phyloP scores from a whole-genome alignment of 2,329 filamentous ascomycete species.

The Neonectria punicea region DNA sequence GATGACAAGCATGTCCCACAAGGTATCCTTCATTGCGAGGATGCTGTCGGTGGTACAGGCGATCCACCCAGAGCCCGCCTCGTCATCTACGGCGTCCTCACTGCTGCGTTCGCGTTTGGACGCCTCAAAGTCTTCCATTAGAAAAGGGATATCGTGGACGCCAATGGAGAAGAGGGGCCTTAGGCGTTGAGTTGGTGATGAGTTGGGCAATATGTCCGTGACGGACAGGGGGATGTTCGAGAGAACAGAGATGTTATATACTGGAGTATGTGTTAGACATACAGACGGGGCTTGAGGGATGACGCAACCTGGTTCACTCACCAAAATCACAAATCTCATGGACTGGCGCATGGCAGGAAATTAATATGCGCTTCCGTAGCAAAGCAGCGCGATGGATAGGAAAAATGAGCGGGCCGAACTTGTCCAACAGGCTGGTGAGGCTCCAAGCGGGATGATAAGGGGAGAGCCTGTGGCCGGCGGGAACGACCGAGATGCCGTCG shows the following conservation, averaged over 20 bases:
- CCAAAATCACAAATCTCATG: conserved; percentile 89
- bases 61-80: conserved; percentile 78
- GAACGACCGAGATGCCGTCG: conserved; percentile 68
- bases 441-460: conserved; percentile 88
- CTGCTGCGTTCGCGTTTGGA: conserved; percentile 52
- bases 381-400: conserved; percentile 89
- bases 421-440: conserved; percentile 78
- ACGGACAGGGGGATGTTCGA: conserved; percentile 86
- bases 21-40: conserved; percentile 81
- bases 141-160: conserved; percentile 87
- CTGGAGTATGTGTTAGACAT: conserved; percentile 56
- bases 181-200: conserved; percentile 71
- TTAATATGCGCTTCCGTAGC: conserved; percentile 85
- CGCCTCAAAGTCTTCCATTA: conserved; percentile 70
- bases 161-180: conserved; percentile 92
- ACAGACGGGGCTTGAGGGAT: not conserved
- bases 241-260: conserved; percentile 93
- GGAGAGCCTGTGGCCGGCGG: conserved; percentile 74
- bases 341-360: conserved; percentile 88
- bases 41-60: conserved; percentile 97
- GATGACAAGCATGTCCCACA: conserved; percentile 91
- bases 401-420: conserved; percentile 91
- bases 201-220: conserved; percentile 72
- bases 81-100: conserved; percentile 54
- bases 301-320: conserved; percentile 52